phyloP scores from a whole-genome alignment of 305 asterid species.

The Striga hermonthica region DNA sequence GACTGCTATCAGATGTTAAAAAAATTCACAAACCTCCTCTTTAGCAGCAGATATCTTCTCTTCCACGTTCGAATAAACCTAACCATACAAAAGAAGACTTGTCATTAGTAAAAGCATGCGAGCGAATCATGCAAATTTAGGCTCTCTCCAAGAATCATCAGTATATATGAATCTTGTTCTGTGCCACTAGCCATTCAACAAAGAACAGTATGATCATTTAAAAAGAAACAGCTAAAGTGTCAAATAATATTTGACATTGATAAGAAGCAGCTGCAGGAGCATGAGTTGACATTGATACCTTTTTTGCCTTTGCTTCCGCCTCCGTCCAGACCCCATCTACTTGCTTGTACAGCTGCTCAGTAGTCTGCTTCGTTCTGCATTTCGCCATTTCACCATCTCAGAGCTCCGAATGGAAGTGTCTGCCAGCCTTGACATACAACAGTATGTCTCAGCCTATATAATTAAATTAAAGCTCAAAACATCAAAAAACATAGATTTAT shows the following conservation, averaged over 20 bases:
- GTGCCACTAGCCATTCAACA: too few relatives aligned
- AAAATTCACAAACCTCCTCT: conserved; percentile 63
- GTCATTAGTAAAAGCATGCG: conserved; percentile 18
- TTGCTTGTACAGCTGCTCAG: conserved; percentile 89
- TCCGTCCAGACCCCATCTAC: conserved; percentile 89
- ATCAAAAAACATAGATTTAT: conserved; percentile 27
- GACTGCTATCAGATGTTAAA: conserved; percentile 10
- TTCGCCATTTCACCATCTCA: conserved; percentile 96
- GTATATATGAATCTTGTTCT: too few relatives aligned
- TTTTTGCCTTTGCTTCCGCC: conserved; percentile 83
- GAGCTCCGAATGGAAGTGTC: conserved; percentile 73
- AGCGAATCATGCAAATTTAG: conserved; percentile 9
- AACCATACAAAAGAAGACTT: conserved; percentile 27
- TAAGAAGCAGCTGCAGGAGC: too few relatives aligned
- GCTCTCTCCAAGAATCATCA: background rate
- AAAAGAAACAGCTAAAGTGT: too few relatives aligned
- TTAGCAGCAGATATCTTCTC: conserved; percentile 77
- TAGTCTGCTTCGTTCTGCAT: conserved; percentile 97
- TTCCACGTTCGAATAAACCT: conserved; percentile 67
- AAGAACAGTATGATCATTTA: too few relatives aligned
- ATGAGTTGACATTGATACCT: conserved; percentile 40
- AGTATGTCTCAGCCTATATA: conserved; percentile 88
- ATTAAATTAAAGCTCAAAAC: conserved; percentile 22
- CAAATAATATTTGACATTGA: too few relatives aligned
- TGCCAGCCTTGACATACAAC: conserved; percentile 98